These are phyloP conservation scores for Tulasnella sp. DNA, from an alignment of 768 basidiomycete genomes.

Conservation along the genomic window DNA sequence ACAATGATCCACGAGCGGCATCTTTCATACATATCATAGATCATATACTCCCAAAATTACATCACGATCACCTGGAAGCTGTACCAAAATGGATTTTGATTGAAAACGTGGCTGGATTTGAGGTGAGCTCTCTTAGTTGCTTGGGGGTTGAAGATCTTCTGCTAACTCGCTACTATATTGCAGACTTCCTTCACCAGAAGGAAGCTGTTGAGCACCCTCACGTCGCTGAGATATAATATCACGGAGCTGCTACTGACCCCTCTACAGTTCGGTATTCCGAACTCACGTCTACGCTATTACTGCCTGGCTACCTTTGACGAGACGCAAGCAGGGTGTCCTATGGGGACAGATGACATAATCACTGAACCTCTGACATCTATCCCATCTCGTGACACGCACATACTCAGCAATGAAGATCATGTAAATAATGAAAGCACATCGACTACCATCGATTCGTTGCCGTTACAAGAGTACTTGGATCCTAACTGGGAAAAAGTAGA, in stretches of 20 bases:
- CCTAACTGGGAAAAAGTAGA: too few species aligned
- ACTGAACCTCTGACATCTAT: too few species aligned
- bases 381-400: too few species aligned
- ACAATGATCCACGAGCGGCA: constrained; percentile 55
- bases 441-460: too few species aligned
- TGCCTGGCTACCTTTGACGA: constrained; percentile 45
- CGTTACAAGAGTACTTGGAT: too few species aligned
- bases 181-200: constrained; percentile 55
- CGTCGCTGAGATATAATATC: constrained; percentile 40
- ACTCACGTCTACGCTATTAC: constrained; percentile 71
- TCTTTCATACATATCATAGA: constrained; percentile 64
- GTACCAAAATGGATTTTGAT: constrained; percentile 52
- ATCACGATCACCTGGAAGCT: constrained; percentile 24
- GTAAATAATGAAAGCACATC: too few species aligned
- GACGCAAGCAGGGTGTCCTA: neutral
- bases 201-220: constrained; percentile 40
- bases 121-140: constrained; percentile 33
- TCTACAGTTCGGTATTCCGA: constrained; percentile 66
- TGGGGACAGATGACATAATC: too few species aligned
- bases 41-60: constrained; percentile 45
- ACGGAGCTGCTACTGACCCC: constrained; percentile 60
- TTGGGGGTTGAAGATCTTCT: too few species aligned
- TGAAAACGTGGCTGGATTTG: constrained; percentile 76
- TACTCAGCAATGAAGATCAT: too few species aligned
- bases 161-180: too few species aligned